Evolutionary conservation across 352 stramenopile genomes (phyloP).

Genomic region (Globisporangium nagaii): DNA sequence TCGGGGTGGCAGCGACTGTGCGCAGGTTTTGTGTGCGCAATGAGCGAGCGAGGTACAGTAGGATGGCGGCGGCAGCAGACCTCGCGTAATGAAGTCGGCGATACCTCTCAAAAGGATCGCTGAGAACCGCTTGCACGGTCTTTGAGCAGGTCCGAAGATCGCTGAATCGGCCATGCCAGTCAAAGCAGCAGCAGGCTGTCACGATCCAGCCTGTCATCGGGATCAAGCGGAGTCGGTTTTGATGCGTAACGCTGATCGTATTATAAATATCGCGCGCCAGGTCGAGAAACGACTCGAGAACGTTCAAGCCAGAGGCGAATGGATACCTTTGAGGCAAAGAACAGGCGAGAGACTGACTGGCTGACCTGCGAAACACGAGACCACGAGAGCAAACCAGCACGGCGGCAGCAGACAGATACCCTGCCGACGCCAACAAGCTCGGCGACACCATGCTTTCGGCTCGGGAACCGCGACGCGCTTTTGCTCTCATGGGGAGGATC

Average conservation of each 20-base stretch:
- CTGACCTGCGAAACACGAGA: no score
- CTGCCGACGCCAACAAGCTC: no score
- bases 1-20: neutral
- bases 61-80: neutral
- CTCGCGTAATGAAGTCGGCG: neutral
- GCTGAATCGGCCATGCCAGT: constrained; percentile 1
- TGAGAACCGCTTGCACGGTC: neutral
- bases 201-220: neutral
- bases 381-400: no score
- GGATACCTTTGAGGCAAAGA: neutral
- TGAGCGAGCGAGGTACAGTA: neutral
- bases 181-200: neutral
- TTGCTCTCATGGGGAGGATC: no score
- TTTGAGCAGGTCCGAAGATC: constrained; percentile 1
- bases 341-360: no score
- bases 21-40: constrained; percentile 5
- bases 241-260: neutral
- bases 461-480: no score
- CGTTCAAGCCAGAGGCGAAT: neutral
- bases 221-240: constrained; percentile 4
- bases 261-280: neutral
- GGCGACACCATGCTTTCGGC: no score
- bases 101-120: no score
- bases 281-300: constrained; percentile 5
- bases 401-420: no score